Base-by-base conservation (phyloP, 169 alveolate species). In the Cryptosporidium tyzzeri region DNA sequence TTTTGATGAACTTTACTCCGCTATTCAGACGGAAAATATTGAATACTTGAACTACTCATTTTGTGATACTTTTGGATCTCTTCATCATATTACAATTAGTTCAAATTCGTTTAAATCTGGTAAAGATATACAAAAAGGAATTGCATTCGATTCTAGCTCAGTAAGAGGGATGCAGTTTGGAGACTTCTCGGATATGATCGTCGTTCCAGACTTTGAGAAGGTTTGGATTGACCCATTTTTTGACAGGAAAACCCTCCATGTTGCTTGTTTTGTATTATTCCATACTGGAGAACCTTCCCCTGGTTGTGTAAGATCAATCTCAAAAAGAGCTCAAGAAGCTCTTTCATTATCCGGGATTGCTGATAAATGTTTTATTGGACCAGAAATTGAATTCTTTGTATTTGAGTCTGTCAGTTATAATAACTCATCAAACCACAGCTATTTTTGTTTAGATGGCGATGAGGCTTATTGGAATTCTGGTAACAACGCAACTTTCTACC, bases 381-480 rank as follows among this genome's bases (percentile, higher is more conserved):
- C 94, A 18, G 97, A 94, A 71, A 75, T 93, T 53, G 96, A 94
- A 67, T 93, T 94, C 65, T 94, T 93, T 91, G 74, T 93, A 29
- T 94, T 93, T 67, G 95, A 94, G 84, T 75, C 91, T 53, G 95
- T 91, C 14, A 70, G 87, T 68, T 93, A 85, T 71, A 61, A 59
- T 21, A 69, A 61, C 29, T 91, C 84, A 59, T 93, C 92, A 41
- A 93, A 93, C 69, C 68, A 91, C 41, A 50, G 93, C 14, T 70
- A 80, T 84, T 73, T 71, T 48, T 69, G 86, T 51, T 45, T 93
- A 29, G 93, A 86, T 86, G 87, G 92, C 7, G 91, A 35, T 33
- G 93, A 86, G 29, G 92, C 91, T 18, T 61, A 84, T 67, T 92
- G 93, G 93, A 85, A 93, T 69, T 33, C 92, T 33, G 94, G 73